Base-by-base conservation (phyloP, 257 asterid species). In the Datura wrightii region DNA sequence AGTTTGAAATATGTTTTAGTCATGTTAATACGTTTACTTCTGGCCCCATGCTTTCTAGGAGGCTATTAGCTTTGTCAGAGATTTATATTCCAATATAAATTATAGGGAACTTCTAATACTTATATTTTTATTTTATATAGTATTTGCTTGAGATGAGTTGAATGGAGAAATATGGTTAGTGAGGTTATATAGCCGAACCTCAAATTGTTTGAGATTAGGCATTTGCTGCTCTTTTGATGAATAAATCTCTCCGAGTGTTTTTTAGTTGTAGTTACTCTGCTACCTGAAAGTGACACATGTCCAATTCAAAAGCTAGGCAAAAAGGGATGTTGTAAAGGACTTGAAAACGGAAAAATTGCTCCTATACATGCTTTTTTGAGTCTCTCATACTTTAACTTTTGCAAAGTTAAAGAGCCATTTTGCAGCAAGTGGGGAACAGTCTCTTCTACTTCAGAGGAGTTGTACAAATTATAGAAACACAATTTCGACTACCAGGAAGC, bases 271-370 rank as follows among this genome's bases (percentile, higher is more conserved):
- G 37, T 72, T 44, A 72, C 6, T n/a, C 58, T 44, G 11, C 80
- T 1, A 44, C 39, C 58, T 72, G 80, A 72, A 72, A 72, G 80
- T 46, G 58, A 50, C 41, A 72, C 5, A 42, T 74, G 59, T 46
- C 4, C 11, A 46, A 19, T 46, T 10, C 58, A 44, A 72, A 44
- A 72, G 37, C 41, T 72, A 44, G 1, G 3, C 58, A 19, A 24
- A 24, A 11, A 72, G n/a, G 80, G 19, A 19, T 10, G 3, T 72
- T 72, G 80, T 6, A 19, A 46, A 19, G 58, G 80, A 72, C 59
- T 46, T 72, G 39, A 46, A 19, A 72, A 13, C 0, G 19, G 80
- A 72, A 72, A 72, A 16, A 58, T 19, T 19, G 41, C 19, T 59
- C 14, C 9, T 11, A 2, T n/a, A 5, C 6, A 2, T 72, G 41